phyloP scores from a whole-genome alignment of 495 filamentous ascomycete genomes.

The Jackrogersella multiformis region DNA sequence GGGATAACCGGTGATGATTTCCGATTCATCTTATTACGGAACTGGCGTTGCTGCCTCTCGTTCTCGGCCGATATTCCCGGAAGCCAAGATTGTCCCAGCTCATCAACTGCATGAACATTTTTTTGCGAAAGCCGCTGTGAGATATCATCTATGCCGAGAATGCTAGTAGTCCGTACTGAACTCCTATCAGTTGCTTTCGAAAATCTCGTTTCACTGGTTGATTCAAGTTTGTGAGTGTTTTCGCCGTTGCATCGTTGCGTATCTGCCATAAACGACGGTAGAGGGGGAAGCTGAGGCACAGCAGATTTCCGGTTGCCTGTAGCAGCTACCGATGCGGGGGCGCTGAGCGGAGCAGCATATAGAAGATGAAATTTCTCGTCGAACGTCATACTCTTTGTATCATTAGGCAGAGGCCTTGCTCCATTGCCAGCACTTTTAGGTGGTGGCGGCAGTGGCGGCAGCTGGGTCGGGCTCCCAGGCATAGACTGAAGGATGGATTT shows the following conservation, averaged over 20 bases:
- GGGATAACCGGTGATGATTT: constrained; percentile 53
- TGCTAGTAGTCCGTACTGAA: constrained; percentile 49
- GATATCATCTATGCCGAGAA: constrained; percentile 53
- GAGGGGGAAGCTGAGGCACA: constrained; percentile 54
- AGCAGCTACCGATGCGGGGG: constrained; percentile 26
- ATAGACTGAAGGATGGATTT: constrained; percentile 56
- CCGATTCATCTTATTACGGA: constrained; percentile 44
- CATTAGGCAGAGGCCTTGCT: constrained; percentile 51
- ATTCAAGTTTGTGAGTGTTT: not conserved
- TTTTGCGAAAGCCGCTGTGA: constrained; percentile 29
- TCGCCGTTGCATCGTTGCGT: constrained; percentile 6
- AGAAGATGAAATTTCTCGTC: constrained; percentile 61
- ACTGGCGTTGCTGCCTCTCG: constrained; percentile 15
- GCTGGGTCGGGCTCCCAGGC: constrained; percentile 58
- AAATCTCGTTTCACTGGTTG: constrained; percentile 18
- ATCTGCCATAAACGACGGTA: constrained; percentile 47
- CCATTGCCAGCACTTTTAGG: constrained; percentile 51
- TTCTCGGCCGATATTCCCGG: constrained; percentile 46
- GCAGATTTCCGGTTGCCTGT: constrained; percentile 49
- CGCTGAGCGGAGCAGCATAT: constrained; percentile 55
- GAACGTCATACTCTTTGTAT: constrained; percentile 64
- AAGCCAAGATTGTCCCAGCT: constrained; percentile 53
- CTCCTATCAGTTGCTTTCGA: constrained; percentile 48
- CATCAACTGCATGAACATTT: constrained; percentile 38
- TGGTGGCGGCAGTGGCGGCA: constrained; percentile 57